Conservation (phyloP, 352 stramenopile species). For the Pythium brachiatum region DNA sequence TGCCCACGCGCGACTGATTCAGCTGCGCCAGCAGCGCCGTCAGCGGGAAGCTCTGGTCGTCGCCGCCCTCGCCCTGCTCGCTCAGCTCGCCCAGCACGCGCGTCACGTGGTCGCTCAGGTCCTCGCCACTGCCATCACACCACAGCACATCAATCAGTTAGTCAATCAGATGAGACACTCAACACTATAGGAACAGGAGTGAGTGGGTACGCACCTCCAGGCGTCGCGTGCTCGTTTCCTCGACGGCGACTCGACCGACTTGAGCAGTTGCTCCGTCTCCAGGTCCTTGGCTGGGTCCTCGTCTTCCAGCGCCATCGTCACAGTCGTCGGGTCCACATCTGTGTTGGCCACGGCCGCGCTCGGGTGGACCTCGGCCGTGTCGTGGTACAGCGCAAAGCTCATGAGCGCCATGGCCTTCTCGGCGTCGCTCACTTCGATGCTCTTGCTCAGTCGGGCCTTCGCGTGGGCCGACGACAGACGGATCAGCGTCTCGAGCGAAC, state of each 20-base stretch:
- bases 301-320: conserved; percentile 5
- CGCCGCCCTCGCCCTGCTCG: conserved; percentile 35
- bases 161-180: background rate
- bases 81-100: conserved; percentile 58
- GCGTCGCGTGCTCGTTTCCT: conserved; percentile 64
- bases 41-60: conserved; percentile 64
- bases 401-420: conserved; percentile 95
- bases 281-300: conserved; percentile 19
- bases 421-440: conserved; percentile 80
- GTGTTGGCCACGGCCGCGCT: conserved; percentile 2
- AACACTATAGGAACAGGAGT: background rate
- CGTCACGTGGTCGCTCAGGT: conserved; percentile 65
- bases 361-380: conserved; percentile 62
- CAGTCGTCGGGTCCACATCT: background rate
- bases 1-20: conserved; percentile 40
- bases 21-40: conserved; percentile 53
- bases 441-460: conserved; percentile 92
- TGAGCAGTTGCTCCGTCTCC: conserved; percentile 13
- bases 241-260: conserved; percentile 29
- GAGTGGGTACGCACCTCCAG: conserved; percentile 51
- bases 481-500: conserved; percentile 99
- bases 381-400: conserved; percentile 98
- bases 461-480: conserved; percentile 97
- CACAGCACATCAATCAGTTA: conserved; percentile 7
- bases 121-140: conserved; percentile 39